Evolutionary conservation across 2,329 filamentous ascomycete genomes (phyloP).

Genomic region (Monosporascus sp.): DNA sequence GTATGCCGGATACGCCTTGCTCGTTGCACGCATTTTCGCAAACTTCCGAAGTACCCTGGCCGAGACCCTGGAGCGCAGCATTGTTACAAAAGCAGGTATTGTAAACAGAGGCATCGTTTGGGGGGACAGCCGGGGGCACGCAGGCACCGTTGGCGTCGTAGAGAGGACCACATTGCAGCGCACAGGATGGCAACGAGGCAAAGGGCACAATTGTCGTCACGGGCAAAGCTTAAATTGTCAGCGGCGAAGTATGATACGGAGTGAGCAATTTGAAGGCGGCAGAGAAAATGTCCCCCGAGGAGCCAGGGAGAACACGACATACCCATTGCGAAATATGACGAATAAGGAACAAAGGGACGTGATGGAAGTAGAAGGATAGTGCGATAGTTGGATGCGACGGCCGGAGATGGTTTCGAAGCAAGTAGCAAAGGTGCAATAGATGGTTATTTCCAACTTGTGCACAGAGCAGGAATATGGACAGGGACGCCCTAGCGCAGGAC

Average conservation of each 20-base stretch:
- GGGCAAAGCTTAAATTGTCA: conserved; percentile 8
- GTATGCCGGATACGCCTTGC: conserved; percentile 48
- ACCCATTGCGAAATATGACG: background rate
- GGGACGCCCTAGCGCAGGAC: too few relatives aligned
- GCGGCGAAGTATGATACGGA: background rate
- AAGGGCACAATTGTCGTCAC: conserved; percentile 53
- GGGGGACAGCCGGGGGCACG: conserved; percentile 50
- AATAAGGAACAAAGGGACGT: background rate
- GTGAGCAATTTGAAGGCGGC: background rate
- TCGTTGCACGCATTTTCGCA: conserved; percentile 57
- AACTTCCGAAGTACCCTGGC: conserved; percentile 49
- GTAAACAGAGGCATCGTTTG: conserved; percentile 48
- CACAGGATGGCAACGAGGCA: conserved; percentile 56
- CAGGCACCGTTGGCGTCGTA: conserved; percentile 69
- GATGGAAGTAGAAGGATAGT: too few relatives aligned
- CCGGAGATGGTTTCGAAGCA: too few relatives aligned
- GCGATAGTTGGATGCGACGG: too few relatives aligned
- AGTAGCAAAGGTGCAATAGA: too few relatives aligned
- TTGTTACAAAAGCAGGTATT: conserved; percentile 71
- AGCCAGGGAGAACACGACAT: background rate
- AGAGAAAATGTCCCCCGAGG: background rate
- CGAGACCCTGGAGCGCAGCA: conserved; percentile 51
- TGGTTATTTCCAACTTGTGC: too few relatives aligned
- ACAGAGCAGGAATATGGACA: too few relatives aligned
- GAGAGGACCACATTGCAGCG: conserved; percentile 52